Conservation (phyloP, 768 basidiomycete species). For the Pulveroboletus sp. region DNA sequence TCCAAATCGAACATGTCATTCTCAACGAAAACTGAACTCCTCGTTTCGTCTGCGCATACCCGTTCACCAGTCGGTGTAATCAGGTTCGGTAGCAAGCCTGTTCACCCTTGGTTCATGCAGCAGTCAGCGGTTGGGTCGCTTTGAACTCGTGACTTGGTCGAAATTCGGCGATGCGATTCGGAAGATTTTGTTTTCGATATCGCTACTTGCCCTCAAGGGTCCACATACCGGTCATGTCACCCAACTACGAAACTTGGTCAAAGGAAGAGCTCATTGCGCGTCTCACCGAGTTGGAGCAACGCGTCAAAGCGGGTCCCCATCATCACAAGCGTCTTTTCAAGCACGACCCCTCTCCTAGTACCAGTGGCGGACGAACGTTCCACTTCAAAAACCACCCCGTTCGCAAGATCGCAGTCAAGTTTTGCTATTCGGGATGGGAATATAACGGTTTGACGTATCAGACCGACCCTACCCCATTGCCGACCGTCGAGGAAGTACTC, state of each 20-base stretch:
- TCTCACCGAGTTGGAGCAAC: constrained; percentile 50
- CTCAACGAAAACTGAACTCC: no score
- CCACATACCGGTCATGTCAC: constrained; percentile 32
- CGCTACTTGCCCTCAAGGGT: constrained; percentile 28
- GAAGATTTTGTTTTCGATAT: constrained; percentile 31
- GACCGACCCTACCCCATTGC: constrained; percentile 59
- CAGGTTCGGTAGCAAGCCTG: not conserved
- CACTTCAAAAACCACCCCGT: constrained; percentile 63
- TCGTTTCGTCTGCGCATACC: not conserved
- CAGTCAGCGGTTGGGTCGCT: not conserved
- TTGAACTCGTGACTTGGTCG: not conserved
- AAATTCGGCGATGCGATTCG: constrained; percentile 26
- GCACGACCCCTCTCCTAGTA: constrained; percentile 10
- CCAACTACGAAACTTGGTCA: constrained; percentile 52
- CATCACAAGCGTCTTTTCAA: constrained; percentile 9
- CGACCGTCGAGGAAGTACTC: constrained; percentile 88
- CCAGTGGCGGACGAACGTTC: constrained; percentile 40
- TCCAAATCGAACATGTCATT: no score
- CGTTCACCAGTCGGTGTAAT: not conserved
- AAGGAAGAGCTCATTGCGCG: constrained; percentile 68
- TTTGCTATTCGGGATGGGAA: constrained; percentile 89
- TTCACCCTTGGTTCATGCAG: not conserved
- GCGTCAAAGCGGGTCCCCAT: constrained; percentile 8
- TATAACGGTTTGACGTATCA: constrained; percentile 91
- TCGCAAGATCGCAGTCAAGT: constrained; percentile 90